Evolutionary conservation across 2,329 filamentous ascomycete species (phyloP).

Genomic region (Penicillium sp.): DNA sequence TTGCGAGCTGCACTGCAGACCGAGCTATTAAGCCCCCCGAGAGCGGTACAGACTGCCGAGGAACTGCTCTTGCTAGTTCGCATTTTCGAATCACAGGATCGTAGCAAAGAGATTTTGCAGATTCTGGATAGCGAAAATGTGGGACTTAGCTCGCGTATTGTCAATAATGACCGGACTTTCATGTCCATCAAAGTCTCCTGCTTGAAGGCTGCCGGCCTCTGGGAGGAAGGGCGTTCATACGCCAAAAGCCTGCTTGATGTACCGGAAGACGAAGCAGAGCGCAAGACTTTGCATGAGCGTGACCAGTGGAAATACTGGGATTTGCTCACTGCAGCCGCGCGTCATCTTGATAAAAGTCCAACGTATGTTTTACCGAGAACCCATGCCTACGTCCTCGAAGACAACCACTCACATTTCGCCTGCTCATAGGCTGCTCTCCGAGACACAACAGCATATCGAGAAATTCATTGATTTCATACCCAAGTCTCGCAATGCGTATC

Average conservation of each 20-base stretch:
- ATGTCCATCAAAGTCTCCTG: conserved; percentile 38
- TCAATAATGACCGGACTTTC: conserved; percentile 45
- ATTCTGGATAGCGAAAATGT: conserved; percentile 43
- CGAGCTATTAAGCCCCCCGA: conserved; percentile 39
- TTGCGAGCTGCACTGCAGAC: conserved; percentile 31
- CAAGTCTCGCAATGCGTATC: conserved; percentile 43
- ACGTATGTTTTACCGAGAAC: conserved; percentile 31
- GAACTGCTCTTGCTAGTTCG: conserved; percentile 46
- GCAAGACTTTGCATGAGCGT: conserved; percentile 34
- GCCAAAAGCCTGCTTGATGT: conserved; percentile 37
- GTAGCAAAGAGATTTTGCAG: conserved; percentile 40
- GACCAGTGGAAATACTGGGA: conserved; percentile 49
- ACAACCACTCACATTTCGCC: conserved; percentile 1
- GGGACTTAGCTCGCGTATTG: conserved; percentile 42
- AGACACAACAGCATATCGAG: conserved; percentile 35
- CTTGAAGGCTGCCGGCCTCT: conserved; percentile 38
- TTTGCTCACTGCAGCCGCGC: conserved; percentile 37
- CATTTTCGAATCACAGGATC: conserved; percentile 43
- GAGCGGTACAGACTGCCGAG: conserved; percentile 46
- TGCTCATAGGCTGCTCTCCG: conserved; percentile 28
- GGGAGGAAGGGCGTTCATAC: conserved; percentile 39
- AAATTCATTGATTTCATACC: conserved; percentile 34
- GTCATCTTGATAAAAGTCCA: conserved; percentile 27
- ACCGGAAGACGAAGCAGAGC: conserved; percentile 30
- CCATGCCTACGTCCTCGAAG: neutral